Conservation (phyloP, 2,329 filamentous ascomycete genomes). For the Parascedosporium putredinis region DNA sequence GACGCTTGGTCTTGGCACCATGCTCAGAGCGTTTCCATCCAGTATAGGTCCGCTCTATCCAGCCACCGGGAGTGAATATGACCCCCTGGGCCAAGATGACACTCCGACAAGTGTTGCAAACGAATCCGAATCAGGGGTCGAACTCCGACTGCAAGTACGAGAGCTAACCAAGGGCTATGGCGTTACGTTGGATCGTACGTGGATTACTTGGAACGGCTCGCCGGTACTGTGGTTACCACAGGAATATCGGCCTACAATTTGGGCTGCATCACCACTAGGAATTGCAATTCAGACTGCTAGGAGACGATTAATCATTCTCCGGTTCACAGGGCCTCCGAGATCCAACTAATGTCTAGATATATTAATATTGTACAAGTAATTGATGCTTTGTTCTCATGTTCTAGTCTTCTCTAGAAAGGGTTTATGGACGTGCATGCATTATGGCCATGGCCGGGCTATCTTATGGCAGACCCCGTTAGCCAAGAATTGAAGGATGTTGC, state of each 20-base stretch:
- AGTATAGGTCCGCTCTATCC: too few relatives aligned
- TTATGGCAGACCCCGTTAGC: too few relatives aligned
- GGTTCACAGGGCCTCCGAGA: not conserved
- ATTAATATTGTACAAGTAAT: too few relatives aligned
- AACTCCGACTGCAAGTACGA: constrained; percentile 9
- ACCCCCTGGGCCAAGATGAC: too few relatives aligned
- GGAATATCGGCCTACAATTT: not conserved
- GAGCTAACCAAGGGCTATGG: not conserved
- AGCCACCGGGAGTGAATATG: too few relatives aligned
- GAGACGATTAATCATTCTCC: not conserved
- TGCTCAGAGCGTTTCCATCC: too few relatives aligned
- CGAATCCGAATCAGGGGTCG: constrained; percentile 8
- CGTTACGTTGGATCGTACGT: constrained; percentile 5
- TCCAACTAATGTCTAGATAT: too few relatives aligned
- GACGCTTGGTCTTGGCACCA: constrained; percentile 7
- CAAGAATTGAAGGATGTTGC: too few relatives aligned
- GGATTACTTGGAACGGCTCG: not conserved
- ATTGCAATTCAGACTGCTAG: not conserved
- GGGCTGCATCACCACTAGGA: not conserved
- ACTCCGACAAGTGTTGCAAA: not conserved
- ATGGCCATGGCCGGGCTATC: too few relatives aligned
- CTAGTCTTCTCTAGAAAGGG: too few relatives aligned
- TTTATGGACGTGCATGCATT: too few relatives aligned
- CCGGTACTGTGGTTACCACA: not conserved
- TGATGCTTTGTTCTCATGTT: too few relatives aligned